phyloP scores from a whole-genome alignment of 495 filamentous ascomycete genomes.

The Penicillium desertorum region DNA sequence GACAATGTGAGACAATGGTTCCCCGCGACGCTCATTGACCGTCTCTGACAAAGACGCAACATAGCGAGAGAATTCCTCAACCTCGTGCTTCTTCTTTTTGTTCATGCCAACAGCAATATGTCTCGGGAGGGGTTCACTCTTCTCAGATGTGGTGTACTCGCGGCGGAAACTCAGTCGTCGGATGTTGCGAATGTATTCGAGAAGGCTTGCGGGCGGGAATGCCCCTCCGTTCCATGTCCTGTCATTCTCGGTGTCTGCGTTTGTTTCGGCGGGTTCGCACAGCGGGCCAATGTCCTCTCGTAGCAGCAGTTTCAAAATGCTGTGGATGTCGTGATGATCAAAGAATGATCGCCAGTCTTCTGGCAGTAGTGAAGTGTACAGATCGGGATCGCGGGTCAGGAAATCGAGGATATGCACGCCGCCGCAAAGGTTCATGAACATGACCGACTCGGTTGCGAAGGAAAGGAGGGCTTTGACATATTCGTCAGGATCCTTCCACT shows the following conservation, averaged over 20 bases:
- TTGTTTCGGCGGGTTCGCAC: conserved; percentile 5
- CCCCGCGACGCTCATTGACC: conserved; percentile 52
- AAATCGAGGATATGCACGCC: conserved; percentile 96
- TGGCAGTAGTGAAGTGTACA: conserved; percentile 77
- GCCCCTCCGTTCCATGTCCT: conserved; percentile 51
- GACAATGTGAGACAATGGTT: conserved; percentile 77
- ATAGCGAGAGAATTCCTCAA: conserved; percentile 63
- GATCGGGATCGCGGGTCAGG: conserved; percentile 75
- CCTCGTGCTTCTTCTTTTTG: conserved; percentile 93
- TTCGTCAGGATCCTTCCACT: conserved; percentile 60
- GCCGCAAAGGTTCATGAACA: conserved; percentile 85
- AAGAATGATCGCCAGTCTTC: conserved; percentile 81
- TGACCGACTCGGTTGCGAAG: conserved; percentile 71
- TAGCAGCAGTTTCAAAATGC: conserved; percentile 75
- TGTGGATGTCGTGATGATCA: conserved; percentile 63
- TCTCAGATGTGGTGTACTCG: conserved; percentile 47
- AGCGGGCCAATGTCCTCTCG: conserved; percentile 56
- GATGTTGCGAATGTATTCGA: conserved; percentile 73
- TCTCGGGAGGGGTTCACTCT: conserved; percentile 53
- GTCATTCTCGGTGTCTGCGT: background rate
- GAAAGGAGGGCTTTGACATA: conserved; percentile 78
- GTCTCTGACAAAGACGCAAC: conserved; percentile 52
- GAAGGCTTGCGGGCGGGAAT: conserved; percentile 64
- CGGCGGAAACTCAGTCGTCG: conserved; percentile 67
- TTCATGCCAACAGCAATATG: conserved; percentile 90